Conservation (phyloP, 2,329 filamentous ascomycete genomes). For the Davidsoniella eucalypti region DNA sequence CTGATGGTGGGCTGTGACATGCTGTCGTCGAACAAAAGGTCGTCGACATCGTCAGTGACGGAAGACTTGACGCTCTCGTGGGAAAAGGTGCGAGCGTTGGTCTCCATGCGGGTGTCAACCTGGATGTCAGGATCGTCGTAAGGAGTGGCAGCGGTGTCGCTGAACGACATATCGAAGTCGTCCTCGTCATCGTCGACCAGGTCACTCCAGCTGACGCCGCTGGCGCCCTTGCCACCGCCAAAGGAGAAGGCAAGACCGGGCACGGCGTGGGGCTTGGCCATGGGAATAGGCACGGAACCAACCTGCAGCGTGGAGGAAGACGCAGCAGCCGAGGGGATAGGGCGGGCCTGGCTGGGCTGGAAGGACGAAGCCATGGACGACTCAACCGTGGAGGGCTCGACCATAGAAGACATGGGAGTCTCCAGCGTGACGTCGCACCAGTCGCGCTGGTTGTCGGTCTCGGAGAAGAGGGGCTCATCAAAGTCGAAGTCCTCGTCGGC, state of each 20-base stretch:
- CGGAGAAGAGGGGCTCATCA: conserved; percentile 72
- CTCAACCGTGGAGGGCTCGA: conserved; percentile 65
- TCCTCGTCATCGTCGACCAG: conserved; percentile 83
- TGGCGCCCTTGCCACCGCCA: conserved; percentile 56
- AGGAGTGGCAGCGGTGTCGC: conserved; percentile 1
- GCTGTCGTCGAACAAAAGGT: conserved; percentile 15
- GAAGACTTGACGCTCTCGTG: conserved; percentile 43
- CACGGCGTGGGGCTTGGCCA: conserved; percentile 56
- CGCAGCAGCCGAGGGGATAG: conserved; percentile 7
- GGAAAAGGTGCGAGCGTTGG: conserved; percentile 65
- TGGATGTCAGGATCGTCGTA: conserved; percentile 8
- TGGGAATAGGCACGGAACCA: conserved; percentile 60
- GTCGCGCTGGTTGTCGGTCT: conserved; percentile 53
- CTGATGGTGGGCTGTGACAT: conserved; percentile 19
- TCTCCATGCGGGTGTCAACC: conserved; percentile 41
- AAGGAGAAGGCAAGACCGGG: conserved; percentile 65
- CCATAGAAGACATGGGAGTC: conserved; percentile 64
- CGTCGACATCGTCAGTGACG: conserved; percentile 6
- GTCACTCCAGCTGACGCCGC: conserved; percentile 98
- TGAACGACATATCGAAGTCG: conserved; percentile 35
- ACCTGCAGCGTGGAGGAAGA: conserved; percentile 20
- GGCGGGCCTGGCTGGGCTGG: conserved; percentile 32
- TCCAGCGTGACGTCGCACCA: conserved; percentile 68
- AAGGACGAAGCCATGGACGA: conserved; percentile 28
- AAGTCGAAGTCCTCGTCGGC: conserved; percentile 43